phyloP scores from a whole-genome alignment of 257 asterid species.

The Avicennia marina region DNA sequence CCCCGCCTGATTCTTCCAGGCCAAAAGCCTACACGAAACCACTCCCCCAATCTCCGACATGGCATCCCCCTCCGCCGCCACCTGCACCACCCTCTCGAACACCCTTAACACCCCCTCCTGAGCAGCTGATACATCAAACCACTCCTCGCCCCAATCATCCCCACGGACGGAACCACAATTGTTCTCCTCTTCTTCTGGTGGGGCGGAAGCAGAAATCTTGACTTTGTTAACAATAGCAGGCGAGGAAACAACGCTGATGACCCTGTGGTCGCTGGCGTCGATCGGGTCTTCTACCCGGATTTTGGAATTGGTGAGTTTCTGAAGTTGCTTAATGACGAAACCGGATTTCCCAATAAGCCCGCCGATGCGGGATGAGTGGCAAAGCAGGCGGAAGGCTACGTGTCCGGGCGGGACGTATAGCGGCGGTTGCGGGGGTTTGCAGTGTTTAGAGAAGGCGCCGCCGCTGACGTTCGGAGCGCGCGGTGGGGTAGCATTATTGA shows the following conservation, averaged over 20 bases:
- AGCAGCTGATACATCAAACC: constrained; percentile 58
- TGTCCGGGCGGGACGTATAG: constrained; percentile 42
- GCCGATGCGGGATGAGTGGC: constrained; percentile 73
- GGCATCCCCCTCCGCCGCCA: constrained; percentile 55
- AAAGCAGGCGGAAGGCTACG: constrained; percentile 62
- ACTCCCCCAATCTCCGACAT: constrained; percentile 35
- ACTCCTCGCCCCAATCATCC: constrained; percentile 17
- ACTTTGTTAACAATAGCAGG: constrained; percentile 23
- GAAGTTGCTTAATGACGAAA: constrained; percentile 59
- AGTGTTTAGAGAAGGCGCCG: constrained; percentile 18
- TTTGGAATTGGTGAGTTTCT: constrained; percentile 45
- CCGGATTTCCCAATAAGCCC: constrained; percentile 76
- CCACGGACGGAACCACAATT: not conserved
- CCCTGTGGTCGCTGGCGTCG: constrained; percentile 39
- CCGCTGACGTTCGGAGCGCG: constrained; percentile 5
- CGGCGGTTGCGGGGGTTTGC: constrained; percentile 33
- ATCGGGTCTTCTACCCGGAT: constrained; percentile 56
- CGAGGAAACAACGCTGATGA: constrained; percentile 49
- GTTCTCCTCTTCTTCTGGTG: constrained; percentile 8
- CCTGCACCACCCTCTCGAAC: constrained; percentile 68
- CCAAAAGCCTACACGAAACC: constrained; percentile 61
- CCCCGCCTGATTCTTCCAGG: constrained; percentile 51
- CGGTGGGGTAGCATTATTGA: constrained; percentile 11
- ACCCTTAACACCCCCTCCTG: constrained; percentile 72
- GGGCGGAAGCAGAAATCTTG: constrained; percentile 14